Evolutionary conservation across 345 rosid genomes (phyloP).

Genomic region (Eucalyptus pauciflora): DNA sequence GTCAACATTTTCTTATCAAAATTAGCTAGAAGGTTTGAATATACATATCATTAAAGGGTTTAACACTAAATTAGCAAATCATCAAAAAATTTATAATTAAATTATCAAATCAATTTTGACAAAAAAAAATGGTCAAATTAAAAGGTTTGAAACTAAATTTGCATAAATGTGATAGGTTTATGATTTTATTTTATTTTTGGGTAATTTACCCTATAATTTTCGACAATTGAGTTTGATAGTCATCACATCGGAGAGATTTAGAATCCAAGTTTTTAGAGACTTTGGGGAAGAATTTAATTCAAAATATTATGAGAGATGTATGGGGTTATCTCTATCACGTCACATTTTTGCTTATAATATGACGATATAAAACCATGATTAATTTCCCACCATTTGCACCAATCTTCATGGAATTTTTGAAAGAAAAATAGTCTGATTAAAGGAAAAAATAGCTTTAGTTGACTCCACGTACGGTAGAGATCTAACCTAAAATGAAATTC

Average conservation of each 20-base stretch:
- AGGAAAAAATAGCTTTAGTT: neutral
- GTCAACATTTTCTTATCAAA: neutral
- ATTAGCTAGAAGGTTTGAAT: no score
- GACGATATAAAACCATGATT: neutral
- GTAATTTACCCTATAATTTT: neutral
- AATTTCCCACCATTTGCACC: neutral
- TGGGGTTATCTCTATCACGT: neutral
- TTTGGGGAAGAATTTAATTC: neutral
- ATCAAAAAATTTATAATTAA: rapidly evolving
- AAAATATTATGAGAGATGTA: neutral
- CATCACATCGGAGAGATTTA: rapidly evolving
- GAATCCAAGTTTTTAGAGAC: neutral
- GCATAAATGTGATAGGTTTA: no score
- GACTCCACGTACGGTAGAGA: neutral
- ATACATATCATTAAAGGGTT: no score
- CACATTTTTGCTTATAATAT: neutral
- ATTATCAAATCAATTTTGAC: no score
- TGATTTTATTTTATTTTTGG: no score
- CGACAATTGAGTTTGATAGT: neutral
- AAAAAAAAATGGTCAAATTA: no score
- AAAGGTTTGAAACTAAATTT: no score
- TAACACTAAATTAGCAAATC: no score
- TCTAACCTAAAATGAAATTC: neutral
- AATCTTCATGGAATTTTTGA: neutral
- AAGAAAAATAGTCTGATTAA: neutral